phyloP scores from a whole-genome alignment of 352 stramenopile species.

The Phytopythium delawarense region DNA sequence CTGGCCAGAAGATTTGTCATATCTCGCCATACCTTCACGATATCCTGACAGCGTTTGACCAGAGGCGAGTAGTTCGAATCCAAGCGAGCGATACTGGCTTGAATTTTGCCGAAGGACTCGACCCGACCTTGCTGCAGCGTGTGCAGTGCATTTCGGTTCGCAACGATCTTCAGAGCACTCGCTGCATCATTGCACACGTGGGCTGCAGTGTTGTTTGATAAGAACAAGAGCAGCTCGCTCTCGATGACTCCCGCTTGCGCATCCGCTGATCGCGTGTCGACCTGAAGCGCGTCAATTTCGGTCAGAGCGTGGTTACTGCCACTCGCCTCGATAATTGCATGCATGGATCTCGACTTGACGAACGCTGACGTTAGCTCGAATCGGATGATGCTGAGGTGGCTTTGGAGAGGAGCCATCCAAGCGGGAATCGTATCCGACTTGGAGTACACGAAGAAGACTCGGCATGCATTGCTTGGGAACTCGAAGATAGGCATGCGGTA shows the following conservation, averaged over 20 bases:
- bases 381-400: constrained; percentile 34
- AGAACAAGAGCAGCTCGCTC: constrained; percentile 59
- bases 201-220: constrained; percentile 31
- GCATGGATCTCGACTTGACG: constrained; percentile 23
- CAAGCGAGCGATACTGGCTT: constrained; percentile 19
- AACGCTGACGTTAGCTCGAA: constrained; percentile 35
- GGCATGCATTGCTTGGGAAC: constrained; percentile 38
- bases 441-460: constrained; percentile 49
- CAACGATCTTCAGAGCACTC: constrained; percentile 56
- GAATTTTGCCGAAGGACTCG: constrained; percentile 34
- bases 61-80: constrained; percentile 16
- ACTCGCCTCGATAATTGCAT: constrained; percentile 29
- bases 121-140: constrained; percentile 42
- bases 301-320: constrained; percentile 34
- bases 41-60: constrained; percentile 29
- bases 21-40: constrained; percentile 30
- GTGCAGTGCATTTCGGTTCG: constrained; percentile 42
- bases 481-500: constrained; percentile 14
- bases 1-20: constrained; percentile 9
- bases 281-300: constrained; percentile 37
- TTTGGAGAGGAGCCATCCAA: constrained; percentile 42
- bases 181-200: constrained; percentile 41
- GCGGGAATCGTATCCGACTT: constrained; percentile 16
- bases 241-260: constrained; percentile 57
- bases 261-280: constrained; percentile 44